Evolutionary conservation across 192 early-diverging fungal genomes (phyloP).

Genomic region (Coemansia sp.): DNA sequence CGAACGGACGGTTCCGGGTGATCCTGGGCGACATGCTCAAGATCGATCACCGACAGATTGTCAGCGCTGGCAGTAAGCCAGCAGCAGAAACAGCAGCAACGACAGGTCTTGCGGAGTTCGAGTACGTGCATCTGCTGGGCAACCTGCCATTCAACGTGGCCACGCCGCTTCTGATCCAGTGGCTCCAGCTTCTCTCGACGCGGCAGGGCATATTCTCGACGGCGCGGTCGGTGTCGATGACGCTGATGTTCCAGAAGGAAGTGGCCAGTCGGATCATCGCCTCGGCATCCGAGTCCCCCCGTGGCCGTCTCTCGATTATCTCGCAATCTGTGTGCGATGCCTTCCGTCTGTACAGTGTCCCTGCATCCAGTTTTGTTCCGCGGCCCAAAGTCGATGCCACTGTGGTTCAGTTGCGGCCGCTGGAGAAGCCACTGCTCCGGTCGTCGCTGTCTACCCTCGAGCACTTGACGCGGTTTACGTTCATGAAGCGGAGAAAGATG

Average conservation of each 20-base stretch:
- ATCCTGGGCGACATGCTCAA: slow-evolving; percentile 69
- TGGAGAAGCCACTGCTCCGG: slow-evolving; percentile 44
- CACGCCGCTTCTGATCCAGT: slow-evolving; percentile 70
- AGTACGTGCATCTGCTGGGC: slow-evolving; percentile 66
- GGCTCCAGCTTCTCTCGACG: slow-evolving; percentile 62
- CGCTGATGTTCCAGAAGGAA: slow-evolving; percentile 85
- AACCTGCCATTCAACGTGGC: slow-evolving; percentile 81
- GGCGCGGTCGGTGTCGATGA: slow-evolving; percentile 60
- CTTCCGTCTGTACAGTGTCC: slow-evolving; percentile 62
- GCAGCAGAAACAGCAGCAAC: slow-evolving; percentile 2
- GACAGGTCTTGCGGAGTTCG: slow-evolving; percentile 17
- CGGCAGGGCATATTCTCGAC: slow-evolving; percentile 61
- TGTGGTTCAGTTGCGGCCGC: slow-evolving; percentile 67
- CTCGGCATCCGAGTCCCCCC: slow-evolving; percentile 43
- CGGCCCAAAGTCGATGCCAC: slow-evolving; percentile 73
- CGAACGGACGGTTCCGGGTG: slow-evolving; percentile 57
- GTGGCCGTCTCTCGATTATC: slow-evolving; percentile 71
- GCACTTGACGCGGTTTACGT: slow-evolving; percentile 62
- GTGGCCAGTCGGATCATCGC: slow-evolving; percentile 71
- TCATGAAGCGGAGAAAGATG: slow-evolving; percentile 72
- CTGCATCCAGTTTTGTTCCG: slow-evolving; percentile 71
- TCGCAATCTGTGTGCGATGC: slow-evolving; percentile 71
- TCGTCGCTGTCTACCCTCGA: slow-evolving; percentile 62
- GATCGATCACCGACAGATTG: slow-evolving; percentile 58
- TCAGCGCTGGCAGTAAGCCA: slow-evolving; percentile 34